Conservation (phyloP, 768 basidiomycete species). For the Tulasnella sp. region DNA sequence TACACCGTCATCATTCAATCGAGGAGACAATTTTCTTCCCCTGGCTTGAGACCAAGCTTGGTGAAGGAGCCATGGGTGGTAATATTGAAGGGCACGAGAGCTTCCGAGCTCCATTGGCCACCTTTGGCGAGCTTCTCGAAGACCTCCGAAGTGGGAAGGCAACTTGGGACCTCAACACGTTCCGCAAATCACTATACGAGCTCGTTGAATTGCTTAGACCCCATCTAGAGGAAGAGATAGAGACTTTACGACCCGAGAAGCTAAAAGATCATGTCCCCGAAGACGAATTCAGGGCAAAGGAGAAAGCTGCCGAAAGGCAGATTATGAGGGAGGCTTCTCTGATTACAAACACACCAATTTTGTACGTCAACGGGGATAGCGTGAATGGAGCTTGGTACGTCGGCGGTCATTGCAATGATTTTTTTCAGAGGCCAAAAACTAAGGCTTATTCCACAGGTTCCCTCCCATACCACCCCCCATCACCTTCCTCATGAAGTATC, state of each 20-base stretch:
- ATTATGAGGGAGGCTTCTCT: not conserved
- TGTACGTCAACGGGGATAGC: slow-evolving; percentile 14
- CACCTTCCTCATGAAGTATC: not conserved
- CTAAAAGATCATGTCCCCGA: not conserved
- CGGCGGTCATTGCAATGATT: not conserved
- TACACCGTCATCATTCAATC: not conserved
- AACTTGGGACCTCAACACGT: not conserved
- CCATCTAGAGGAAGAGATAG: slow-evolving; percentile 22
- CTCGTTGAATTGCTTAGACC: not conserved
- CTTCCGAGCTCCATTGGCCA: not conserved
- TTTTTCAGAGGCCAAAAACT: not conserved
- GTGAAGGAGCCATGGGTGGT: slow-evolving; percentile 6
- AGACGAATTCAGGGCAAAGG: not conserved
- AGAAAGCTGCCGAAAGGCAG: not conserved
- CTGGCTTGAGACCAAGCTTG: slow-evolving; percentile 6
- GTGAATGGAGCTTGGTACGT: slow-evolving; percentile 13
- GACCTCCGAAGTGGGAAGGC: not conserved
- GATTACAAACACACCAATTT: not conserved
- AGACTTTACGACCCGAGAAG: slow-evolving; percentile 4
- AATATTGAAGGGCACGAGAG: slow-evolving; percentile 14
- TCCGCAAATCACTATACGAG: not conserved
- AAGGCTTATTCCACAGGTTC: not conserved
- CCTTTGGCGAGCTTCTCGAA: not conserved
- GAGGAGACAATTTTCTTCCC: slow-evolving; percentile 17
- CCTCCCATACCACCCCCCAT: not conserved